phyloP scores from a whole-genome alignment of 1,139 yeast species.

The Nakaseomyces glabratus region DNA sequence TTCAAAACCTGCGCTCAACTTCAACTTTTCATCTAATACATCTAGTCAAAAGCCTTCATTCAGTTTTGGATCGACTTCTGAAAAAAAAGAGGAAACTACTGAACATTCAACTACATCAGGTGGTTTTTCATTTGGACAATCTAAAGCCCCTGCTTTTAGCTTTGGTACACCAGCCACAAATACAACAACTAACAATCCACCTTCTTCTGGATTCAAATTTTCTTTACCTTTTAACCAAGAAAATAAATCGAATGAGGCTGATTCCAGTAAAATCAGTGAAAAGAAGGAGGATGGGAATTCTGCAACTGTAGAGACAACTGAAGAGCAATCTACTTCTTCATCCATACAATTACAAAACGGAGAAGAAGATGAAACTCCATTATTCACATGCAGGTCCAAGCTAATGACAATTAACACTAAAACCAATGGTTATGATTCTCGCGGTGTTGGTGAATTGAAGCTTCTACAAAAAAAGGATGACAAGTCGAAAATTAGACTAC shows the following conservation, averaged over 20 bases:
- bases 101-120: constrained; percentile 6
- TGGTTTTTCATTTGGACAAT: constrained; percentile 8
- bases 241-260: constrained; percentile 11
- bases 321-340: constrained; percentile 35
- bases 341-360: constrained; percentile 58
- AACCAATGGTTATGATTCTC: constrained; percentile 43
- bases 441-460: constrained; percentile 79
- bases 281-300: constrained; percentile 20
- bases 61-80: constrained; percentile 22
- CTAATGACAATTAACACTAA: constrained; percentile 51
- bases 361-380: constrained; percentile 69
- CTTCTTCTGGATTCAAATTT: constrained; percentile 27
- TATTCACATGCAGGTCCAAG: constrained; percentile 63
- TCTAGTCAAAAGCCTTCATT: constrained; percentile 20
- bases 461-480: constrained; percentile 49
- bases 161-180: constrained; percentile 20
- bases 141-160: constrained; percentile 25
- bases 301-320: constrained; percentile 42
- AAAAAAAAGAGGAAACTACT: constrained; percentile 11
- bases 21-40: constrained; percentile 20
- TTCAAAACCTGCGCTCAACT: constrained; percentile 29
- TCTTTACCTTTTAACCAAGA: constrained; percentile 25
- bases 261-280: too few species aligned
- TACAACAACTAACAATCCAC: constrained; percentile 1
- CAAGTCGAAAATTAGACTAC: constrained; percentile 55